phyloP scores from a whole-genome alignment of 352 stramenopile genomes.

The Thraustochytrium striatum region DNA sequence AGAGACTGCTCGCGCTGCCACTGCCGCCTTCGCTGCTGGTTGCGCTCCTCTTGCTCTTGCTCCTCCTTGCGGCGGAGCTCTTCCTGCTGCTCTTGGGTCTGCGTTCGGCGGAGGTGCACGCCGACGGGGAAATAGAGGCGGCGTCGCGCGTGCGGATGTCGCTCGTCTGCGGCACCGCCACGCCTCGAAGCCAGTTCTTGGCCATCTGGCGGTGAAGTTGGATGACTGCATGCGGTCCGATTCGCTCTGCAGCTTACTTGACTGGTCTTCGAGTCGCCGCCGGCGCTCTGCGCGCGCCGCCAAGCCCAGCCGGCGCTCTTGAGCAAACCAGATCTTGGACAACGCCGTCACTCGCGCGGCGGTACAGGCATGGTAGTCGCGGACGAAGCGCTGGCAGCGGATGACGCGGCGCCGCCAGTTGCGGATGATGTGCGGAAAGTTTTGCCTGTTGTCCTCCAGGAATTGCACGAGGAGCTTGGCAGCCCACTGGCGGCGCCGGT shows the following conservation, averaged over 20 bases:
- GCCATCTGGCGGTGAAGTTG: neutral
- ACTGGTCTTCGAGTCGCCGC: neutral
- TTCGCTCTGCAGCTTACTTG: neutral
- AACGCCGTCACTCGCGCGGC: constrained; percentile 2
- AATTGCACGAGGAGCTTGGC: constrained; percentile 5
- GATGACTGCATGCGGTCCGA: neutral
- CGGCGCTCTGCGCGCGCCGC: neutral
- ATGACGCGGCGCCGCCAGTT: constrained; percentile 31
- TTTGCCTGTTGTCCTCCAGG: constrained; percentile 10
- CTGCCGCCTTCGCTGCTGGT: neutral
- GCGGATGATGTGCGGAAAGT: constrained; percentile 42
- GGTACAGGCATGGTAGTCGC: constrained; percentile 9
- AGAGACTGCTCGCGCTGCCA: too few species aligned
- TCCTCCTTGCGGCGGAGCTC: neutral
- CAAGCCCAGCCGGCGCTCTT: constrained; percentile 1
- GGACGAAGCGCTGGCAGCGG: constrained; percentile 5
- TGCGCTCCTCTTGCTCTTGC: neutral
- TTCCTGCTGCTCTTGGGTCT: neutral
- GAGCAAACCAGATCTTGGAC: neutral
- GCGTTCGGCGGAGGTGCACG: neutral
- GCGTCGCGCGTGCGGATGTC: neutral
- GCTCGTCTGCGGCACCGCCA: neutral
- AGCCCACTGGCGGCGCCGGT: neutral
- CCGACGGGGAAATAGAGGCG: constrained; percentile 14
- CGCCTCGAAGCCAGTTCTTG: neutral